These are phyloP conservation scores for Peltaster fructicola DNA, from an alignment of 2,329 filamentous ascomycete species.

Conservation along the genomic window DNA sequence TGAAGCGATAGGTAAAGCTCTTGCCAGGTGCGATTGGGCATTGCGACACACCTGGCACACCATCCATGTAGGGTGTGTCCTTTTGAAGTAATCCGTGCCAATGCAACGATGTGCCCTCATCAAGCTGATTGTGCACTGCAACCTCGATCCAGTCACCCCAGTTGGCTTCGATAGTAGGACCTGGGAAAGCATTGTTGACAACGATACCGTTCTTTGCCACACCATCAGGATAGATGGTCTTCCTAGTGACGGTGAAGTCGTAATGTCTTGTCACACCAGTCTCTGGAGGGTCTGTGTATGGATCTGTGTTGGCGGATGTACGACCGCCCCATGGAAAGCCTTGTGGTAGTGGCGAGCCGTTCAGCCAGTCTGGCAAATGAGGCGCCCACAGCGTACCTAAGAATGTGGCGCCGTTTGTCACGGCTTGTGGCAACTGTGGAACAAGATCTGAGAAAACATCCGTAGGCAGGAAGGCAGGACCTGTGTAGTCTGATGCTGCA, in stretches of 20 bases:
- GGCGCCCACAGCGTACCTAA: slow-evolving; percentile 12
- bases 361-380: slow-evolving; percentile 10
- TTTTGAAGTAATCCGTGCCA: slow-evolving; percentile 33
- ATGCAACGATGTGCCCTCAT: slow-evolving; percentile 32
- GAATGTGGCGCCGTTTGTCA: slow-evolving; percentile 12
- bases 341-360: slow-evolving; percentile 7
- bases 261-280: slow-evolving; percentile 20
- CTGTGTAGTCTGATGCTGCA: no score
- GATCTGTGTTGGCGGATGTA: slow-evolving; percentile 13
- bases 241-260: slow-evolving; percentile 15
- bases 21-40: slow-evolving; percentile 26
- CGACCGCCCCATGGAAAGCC: slow-evolving; percentile 13
- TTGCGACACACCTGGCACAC: slow-evolving; percentile 29
- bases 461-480: no score
- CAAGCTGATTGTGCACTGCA: slow-evolving; percentile 19
- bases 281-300: slow-evolving; percentile 12
- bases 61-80: slow-evolving; percentile 36
- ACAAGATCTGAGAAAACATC: slow-evolving; percentile 1
- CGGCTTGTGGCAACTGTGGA: slow-evolving; percentile 8
- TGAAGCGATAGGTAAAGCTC: slow-evolving; percentile 22
- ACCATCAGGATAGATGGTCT: slow-evolving; percentile 18
- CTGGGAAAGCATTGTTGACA: slow-evolving; percentile 19
- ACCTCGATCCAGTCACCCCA: slow-evolving; percentile 21
- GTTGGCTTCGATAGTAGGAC: slow-evolving; percentile 19
- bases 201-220: slow-evolving; percentile 14